A percentile compares a stretch with the other conserved stretches of the same genome.
These are phyloP conservation scores for Diplogelasinospora grovesii DNA, from an alignment of 495 filamentous ascomycete genomes.

Conservation along the genomic window DNA sequence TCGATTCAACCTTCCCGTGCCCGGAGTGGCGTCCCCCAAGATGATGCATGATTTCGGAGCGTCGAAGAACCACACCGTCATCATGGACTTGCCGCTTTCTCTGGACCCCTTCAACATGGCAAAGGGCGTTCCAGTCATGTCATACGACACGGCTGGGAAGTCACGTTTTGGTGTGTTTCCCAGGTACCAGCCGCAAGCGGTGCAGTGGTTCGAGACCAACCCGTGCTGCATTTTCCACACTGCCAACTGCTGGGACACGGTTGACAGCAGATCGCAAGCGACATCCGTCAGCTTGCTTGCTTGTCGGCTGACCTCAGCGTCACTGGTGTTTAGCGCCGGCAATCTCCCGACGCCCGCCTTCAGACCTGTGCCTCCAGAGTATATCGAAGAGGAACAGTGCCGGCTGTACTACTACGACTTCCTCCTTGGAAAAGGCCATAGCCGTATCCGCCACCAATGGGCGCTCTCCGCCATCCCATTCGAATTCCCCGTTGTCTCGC, in stretches of 20 bases:
- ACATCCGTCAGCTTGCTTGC: slow-evolving; percentile 51
- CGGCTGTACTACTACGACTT: slow-evolving; percentile 62
- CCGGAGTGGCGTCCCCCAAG: slow-evolving; percentile 53
- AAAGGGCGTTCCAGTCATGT: slow-evolving; percentile 45
- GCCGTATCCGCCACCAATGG: slow-evolving; percentile 50
- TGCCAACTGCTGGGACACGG: slow-evolving; percentile 51
- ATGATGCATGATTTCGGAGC: slow-evolving; percentile 72
- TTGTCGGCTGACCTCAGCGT: slow-evolving; percentile 55
- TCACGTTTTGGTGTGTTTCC: slow-evolving; percentile 61
- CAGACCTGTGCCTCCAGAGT: slow-evolving; percentile 24
- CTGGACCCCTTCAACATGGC: slow-evolving; percentile 53
- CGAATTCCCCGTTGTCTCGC: slow-evolving; percentile 53
- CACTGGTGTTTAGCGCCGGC: slow-evolving; percentile 52
- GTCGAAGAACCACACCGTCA: slow-evolving; percentile 50
- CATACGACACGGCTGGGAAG: slow-evolving; percentile 44
- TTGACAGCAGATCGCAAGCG: slow-evolving; percentile 23
- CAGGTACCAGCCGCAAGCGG: slow-evolving; percentile 43
- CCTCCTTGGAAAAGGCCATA: slow-evolving; percentile 18
- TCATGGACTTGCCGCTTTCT: slow-evolving; percentile 59
- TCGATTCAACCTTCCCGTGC: slow-evolving; percentile 28
- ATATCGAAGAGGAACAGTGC: slow-evolving; percentile 53
- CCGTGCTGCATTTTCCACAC: slow-evolving; percentile 62
- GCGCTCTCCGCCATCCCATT: slow-evolving; percentile 55
- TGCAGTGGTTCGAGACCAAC: slow-evolving; percentile 59
- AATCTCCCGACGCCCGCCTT: slow-evolving; percentile 42